Percentiles rank a stretch among this genome's conserved stretches.
Evolutionary conservation across 352 stramenopile genomes (phyloP).

Genomic region (Pythium biforme): DNA sequence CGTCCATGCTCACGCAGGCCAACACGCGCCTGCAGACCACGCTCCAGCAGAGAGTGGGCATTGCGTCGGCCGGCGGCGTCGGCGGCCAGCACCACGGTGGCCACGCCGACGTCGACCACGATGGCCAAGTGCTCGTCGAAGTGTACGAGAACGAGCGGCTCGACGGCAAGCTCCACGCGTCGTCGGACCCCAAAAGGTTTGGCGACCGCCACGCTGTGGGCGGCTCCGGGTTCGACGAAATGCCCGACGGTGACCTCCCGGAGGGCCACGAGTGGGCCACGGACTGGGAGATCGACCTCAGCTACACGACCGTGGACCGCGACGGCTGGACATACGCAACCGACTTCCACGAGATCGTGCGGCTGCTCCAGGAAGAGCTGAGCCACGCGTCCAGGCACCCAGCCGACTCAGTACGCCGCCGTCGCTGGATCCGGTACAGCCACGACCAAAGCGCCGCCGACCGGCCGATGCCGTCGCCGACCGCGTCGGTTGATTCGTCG

Average conservation of each 20-base stretch:
- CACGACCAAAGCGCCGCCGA: constrained; percentile 26
- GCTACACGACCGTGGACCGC: constrained; percentile 76
- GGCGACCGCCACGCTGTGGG: constrained; percentile 58
- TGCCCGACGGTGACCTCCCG: constrained; percentile 63
- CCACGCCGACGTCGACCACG: constrained; percentile 57
- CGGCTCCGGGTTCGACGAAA: constrained; percentile 57
- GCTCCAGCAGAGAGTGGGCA: constrained; percentile 47
- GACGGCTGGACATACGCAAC: constrained; percentile 84
- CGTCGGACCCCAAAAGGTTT: constrained; percentile 70
- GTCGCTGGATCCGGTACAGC: constrained; percentile 76
- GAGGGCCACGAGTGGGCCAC: constrained; percentile 76
- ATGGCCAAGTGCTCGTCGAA: constrained; percentile 70
- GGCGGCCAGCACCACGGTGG: constrained; percentile 23
- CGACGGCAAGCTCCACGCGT: constrained; percentile 65
- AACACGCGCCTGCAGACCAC: constrained; percentile 73
- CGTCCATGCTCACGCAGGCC: constrained; percentile 62
- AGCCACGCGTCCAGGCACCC: constrained; percentile 83
- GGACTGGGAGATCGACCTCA: constrained; percentile 82
- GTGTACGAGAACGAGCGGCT: constrained; percentile 88
- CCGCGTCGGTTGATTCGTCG: constrained; percentile 43
- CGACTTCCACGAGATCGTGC: constrained; percentile 79
- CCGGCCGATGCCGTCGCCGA: constrained; percentile 52
- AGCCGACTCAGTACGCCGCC: constrained; percentile 69
- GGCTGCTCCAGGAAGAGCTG: constrained; percentile 72
- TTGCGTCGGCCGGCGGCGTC: constrained; percentile 10